Conservation (phyloP, 306 rosid species). For the Luffa aegyptiaca region DNA sequence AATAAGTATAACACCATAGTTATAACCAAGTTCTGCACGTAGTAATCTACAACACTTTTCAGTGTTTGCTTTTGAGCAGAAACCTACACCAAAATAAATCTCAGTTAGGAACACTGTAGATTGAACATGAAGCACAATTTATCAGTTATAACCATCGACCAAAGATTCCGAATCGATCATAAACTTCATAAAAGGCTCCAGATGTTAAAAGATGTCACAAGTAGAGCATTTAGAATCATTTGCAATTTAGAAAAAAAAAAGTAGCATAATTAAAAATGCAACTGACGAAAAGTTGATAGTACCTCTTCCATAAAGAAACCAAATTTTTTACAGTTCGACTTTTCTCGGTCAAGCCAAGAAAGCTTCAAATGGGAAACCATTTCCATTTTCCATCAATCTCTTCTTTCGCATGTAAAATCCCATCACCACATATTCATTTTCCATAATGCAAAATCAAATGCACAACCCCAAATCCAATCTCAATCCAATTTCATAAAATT, state of each 20-base stretch:
- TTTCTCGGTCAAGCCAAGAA: no score
- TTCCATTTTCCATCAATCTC: no score
- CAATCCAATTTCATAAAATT: no score
- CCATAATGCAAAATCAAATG: no score
- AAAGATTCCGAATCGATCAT: background rate
- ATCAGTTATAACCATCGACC: background rate
- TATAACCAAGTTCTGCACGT: conserved; percentile 61
- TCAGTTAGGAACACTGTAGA: conserved; percentile 6
- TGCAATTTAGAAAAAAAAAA: background rate
- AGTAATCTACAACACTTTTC: conserved; percentile 90
- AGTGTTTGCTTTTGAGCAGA: conserved; percentile 86
- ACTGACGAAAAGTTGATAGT: background rate
- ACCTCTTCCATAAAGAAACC: no score
- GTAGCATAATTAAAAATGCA: background rate
- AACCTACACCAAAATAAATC: conserved; percentile 51
- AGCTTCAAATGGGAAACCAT: no score
- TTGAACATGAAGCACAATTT: background rate
- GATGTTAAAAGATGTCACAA: background rate
- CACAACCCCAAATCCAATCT: no score
- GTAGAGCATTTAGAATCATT: background rate
- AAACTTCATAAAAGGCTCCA: background rate
- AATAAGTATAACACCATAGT: conserved; percentile 93
- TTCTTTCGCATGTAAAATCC: no score
- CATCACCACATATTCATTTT: no score
- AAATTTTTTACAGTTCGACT: no score